These are phyloP conservation scores for Adansonia digitata DNA, from an alignment of 345 rosid species.

Conservation along the genomic window DNA sequence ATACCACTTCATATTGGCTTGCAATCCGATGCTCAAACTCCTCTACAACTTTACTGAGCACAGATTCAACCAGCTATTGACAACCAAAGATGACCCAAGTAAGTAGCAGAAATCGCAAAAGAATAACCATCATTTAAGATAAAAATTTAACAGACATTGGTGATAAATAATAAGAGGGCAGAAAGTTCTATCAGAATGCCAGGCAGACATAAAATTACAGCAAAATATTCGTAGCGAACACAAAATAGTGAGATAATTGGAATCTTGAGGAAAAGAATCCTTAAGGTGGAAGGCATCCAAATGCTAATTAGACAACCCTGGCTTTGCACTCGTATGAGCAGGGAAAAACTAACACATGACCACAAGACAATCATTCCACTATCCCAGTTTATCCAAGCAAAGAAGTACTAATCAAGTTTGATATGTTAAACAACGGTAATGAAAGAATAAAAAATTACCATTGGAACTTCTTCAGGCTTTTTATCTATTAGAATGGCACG, in stretches of 20 bases:
- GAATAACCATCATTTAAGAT: neutral
- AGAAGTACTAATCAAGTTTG: neutral
- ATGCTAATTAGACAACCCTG: neutral
- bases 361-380: neutral
- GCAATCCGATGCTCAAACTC: slow-evolving; percentile 84
- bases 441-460: slow-evolving; percentile 35
- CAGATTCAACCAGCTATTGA: slow-evolving; percentile 81
- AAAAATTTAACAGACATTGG: neutral
- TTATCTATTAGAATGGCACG: slow-evolving; percentile 70
- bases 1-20: slow-evolving; percentile 61
- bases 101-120: slow-evolving; percentile 15
- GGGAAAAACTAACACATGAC: neutral
- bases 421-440: neutral
- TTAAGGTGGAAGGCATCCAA: neutral
- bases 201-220: neutral
- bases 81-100: slow-evolving; percentile 21
- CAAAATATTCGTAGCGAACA: neutral
- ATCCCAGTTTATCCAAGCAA: neutral
- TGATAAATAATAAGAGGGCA: neutral
- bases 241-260: neutral
- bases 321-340: neutral
- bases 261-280: neutral
- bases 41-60: slow-evolving; percentile 73
- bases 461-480: slow-evolving; percentile 77
- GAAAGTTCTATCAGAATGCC: neutral